Conservation (phyloP, 768 basidiomycete species). For the Amanita jacksonii region DNA sequence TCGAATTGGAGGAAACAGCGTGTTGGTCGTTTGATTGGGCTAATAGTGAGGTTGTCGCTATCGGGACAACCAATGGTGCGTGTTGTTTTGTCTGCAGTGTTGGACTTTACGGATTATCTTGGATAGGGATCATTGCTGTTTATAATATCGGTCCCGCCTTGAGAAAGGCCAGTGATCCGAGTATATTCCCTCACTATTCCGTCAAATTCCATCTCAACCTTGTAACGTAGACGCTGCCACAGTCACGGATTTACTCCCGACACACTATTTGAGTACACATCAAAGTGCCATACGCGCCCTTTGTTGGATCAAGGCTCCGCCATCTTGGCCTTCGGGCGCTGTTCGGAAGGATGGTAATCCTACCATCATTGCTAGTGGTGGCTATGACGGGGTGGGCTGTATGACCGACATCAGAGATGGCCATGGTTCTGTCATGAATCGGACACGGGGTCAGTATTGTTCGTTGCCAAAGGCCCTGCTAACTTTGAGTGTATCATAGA, state of each 20-base stretch:
- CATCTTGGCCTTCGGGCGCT: conserved; percentile 35
- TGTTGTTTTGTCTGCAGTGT: neutral
- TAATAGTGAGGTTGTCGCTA: conserved; percentile 72
- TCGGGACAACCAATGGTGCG: conserved; percentile 78
- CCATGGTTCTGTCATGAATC: conserved; percentile 57
- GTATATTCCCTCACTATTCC: conserved; percentile 18
- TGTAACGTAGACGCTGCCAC: conserved; percentile 16
- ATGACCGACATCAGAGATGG: conserved; percentile 72
- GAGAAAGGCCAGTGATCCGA: conserved; percentile 18
- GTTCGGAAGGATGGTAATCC: conserved; percentile 47
- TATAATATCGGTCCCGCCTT: conserved; percentile 43
- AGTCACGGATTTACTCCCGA: conserved; percentile 45
- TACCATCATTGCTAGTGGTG: conserved; percentile 64
- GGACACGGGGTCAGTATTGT: conserved; percentile 54
- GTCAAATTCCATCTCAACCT: neutral
- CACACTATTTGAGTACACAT: conserved; percentile 64
- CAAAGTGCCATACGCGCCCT: conserved; percentile 74
- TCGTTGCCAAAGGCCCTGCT: neutral
- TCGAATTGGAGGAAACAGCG: conserved; percentile 68
- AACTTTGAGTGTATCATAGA: too few species aligned
- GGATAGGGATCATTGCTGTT: conserved; percentile 43
- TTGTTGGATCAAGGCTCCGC: conserved; percentile 65
- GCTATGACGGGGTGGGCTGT: conserved; percentile 72
- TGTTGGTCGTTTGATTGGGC: conserved; percentile 87
- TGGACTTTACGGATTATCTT: neutral